phyloP scores from a whole-genome alignment of 257 asterid genomes.

The Ehretia macrophylla region DNA sequence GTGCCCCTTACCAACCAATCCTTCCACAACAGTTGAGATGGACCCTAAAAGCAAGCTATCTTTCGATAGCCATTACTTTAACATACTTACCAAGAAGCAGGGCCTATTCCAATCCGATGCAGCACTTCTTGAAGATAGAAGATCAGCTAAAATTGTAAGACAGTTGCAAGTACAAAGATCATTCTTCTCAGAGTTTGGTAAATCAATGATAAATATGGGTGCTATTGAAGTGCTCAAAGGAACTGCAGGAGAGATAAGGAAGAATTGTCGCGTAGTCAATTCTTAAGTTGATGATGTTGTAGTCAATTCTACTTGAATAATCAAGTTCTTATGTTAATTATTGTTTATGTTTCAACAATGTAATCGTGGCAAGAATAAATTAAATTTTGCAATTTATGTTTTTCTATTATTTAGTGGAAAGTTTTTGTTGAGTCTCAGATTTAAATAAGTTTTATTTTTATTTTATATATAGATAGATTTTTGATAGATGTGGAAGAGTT shows the following conservation, averaged over 20 bases:
- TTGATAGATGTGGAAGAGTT: too few relatives aligned
- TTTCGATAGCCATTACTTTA: conserved; percentile 34
- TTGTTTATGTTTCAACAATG: too few relatives aligned
- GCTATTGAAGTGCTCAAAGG: conserved; percentile 21
- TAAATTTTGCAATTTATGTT: too few relatives aligned
- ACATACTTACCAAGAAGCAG: conserved; percentile 20
- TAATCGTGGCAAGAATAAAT: too few relatives aligned
- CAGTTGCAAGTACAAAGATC: conserved; percentile 15
- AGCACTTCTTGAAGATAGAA: conserved; percentile 34
- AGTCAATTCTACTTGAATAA: too few relatives aligned
- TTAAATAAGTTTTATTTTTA: too few relatives aligned
- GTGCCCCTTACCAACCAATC: conserved; percentile 30
- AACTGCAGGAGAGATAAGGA: conserved; percentile 31
- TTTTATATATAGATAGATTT: too few relatives aligned
- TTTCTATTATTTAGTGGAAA: too few relatives aligned
- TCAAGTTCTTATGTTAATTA: too few relatives aligned
- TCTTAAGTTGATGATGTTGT: background rate
- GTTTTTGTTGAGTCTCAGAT: too few relatives aligned
- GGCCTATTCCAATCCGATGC: conserved; percentile 60
- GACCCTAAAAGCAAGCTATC: conserved; percentile 39
- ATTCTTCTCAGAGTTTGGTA: conserved; percentile 27
- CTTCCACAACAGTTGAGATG: conserved; percentile 36
- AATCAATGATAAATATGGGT: conserved; percentile 33
- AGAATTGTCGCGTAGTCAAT: conserved; percentile 22
- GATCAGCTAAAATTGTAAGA: conserved; percentile 18